Percentiles rank a stretch among this genome's conserved stretches.
Evolutionary conservation across 257 asterid species (phyloP).

Genomic region (Solanum chaucha): DNA sequence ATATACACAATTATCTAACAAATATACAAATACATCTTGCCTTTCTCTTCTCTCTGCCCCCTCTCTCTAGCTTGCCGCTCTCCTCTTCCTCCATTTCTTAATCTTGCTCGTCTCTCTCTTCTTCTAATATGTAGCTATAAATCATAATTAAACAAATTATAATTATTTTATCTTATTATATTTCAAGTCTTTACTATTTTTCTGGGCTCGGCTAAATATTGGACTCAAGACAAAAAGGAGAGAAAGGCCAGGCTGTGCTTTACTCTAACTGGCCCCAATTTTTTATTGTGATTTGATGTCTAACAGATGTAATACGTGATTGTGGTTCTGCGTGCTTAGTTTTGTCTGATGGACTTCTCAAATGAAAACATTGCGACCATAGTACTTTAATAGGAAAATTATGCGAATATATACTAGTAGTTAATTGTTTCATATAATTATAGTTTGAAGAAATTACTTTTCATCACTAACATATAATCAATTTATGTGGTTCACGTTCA

Average conservation of each 20-base stretch:
- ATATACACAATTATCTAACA: too few species aligned
- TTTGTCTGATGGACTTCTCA: background rate
- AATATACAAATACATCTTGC: background rate
- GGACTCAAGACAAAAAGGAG: background rate
- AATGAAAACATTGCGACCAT: background rate
- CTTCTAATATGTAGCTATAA: too few species aligned
- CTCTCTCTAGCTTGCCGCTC: background rate
- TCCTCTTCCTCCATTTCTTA: background rate
- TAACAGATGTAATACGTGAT: background rate
- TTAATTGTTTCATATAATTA: too few species aligned
- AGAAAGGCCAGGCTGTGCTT: background rate
- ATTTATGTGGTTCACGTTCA: fast-evolving
- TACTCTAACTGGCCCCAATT: background rate
- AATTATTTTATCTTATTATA: too few species aligned
- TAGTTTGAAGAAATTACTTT: too few species aligned
- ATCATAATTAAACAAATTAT: too few species aligned
- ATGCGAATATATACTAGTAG: too few species aligned
- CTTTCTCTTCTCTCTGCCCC: background rate
- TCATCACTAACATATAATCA: background rate
- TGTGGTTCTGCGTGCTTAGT: background rate
- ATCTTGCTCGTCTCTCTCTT: too few species aligned
- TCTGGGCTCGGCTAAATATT: background rate
- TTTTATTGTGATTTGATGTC: background rate
- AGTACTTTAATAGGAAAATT: background rate
- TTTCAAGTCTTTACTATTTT: background rate